phyloP scores from a whole-genome alignment of 2,329 filamentous ascomycete genomes.

The Drechslera avenae region DNA sequence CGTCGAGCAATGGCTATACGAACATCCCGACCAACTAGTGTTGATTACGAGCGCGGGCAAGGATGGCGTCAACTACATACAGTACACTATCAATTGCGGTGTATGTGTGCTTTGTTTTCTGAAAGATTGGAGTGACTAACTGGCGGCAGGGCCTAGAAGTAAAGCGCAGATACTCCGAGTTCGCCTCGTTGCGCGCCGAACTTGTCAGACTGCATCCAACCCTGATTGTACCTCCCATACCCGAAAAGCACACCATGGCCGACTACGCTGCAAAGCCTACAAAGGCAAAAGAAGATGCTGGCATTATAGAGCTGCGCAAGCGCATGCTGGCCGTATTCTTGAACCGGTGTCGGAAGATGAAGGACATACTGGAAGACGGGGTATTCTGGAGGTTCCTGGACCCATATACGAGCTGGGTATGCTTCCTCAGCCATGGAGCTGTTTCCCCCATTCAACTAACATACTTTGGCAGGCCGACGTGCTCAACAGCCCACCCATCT shows the following conservation, averaged over 20 bases:
- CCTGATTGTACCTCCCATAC: constrained; percentile 92
- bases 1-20: constrained; percentile 96
- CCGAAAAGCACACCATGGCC: constrained; percentile 98
- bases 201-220: constrained; percentile 92
- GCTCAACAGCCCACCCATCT: constrained; percentile 86
- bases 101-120: constrained; percentile 59
- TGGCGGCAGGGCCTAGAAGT: constrained; percentile 83
- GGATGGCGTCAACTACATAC: constrained; percentile 90
- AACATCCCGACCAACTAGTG: constrained; percentile 88
- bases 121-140: constrained; percentile 18
- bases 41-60: constrained; percentile 95
- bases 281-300: constrained; percentile 94
- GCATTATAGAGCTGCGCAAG: constrained; percentile 95
- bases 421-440: constrained; percentile 22
- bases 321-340: constrained; percentile 96
- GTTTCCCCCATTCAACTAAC: constrained; percentile 2
- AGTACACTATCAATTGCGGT: constrained; percentile 94
- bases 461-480: constrained; percentile 77
- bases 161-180: constrained; percentile 93
- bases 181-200: constrained; percentile 86
- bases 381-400: constrained; percentile 98
- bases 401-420: constrained; percentile 97
- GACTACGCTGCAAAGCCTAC: constrained; percentile 98
- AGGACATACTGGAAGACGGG: constrained; percentile 86
- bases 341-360: constrained; percentile 92